Conservation (phyloP, 2,329 filamentous ascomycete genomes). For the Rachicladosporium sp. region DNA sequence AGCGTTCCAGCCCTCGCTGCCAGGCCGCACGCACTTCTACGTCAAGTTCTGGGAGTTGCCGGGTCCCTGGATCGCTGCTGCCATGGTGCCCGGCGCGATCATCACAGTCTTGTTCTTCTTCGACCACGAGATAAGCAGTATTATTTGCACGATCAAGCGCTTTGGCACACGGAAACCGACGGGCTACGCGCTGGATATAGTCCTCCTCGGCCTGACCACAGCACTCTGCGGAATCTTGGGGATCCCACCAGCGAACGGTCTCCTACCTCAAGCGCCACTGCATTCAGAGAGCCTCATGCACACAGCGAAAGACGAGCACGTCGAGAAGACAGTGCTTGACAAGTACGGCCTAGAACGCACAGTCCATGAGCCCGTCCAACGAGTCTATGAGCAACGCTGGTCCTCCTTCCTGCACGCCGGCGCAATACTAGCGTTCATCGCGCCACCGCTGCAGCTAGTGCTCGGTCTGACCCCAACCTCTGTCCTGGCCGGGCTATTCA, state of each 20-base stretch:
- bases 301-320: constrained; percentile 27
- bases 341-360: constrained; percentile 24
- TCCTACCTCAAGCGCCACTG: constrained; percentile 53
- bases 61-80: constrained; percentile 46
- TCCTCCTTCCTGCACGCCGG: constrained; percentile 50
- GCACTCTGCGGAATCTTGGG: constrained; percentile 53
- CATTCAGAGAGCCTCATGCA: constrained; percentile 54
- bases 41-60: constrained; percentile 53
- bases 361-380: constrained; percentile 24
- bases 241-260: constrained; percentile 53
- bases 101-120: constrained; percentile 59
- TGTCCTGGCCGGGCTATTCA: constrained; percentile 52
- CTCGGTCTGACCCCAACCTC: constrained; percentile 52
- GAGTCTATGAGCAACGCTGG: constrained; percentile 54
- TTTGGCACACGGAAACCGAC: constrained; percentile 51
- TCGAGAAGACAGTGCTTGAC: constrained; percentile 27
- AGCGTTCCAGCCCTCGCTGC: constrained; percentile 45
- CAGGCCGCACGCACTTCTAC: constrained; percentile 44
- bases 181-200: constrained; percentile 53
- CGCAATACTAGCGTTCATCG: constrained; percentile 48
- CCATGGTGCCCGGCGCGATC: constrained; percentile 50
- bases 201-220: constrained; percentile 49
- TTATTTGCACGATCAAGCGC: constrained; percentile 51
- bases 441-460: constrained; percentile 52
- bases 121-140: constrained; percentile 57